Evolutionary conservation across 306 rosid species (phyloP).

Genomic region (Acacia crassicarpa): DNA sequence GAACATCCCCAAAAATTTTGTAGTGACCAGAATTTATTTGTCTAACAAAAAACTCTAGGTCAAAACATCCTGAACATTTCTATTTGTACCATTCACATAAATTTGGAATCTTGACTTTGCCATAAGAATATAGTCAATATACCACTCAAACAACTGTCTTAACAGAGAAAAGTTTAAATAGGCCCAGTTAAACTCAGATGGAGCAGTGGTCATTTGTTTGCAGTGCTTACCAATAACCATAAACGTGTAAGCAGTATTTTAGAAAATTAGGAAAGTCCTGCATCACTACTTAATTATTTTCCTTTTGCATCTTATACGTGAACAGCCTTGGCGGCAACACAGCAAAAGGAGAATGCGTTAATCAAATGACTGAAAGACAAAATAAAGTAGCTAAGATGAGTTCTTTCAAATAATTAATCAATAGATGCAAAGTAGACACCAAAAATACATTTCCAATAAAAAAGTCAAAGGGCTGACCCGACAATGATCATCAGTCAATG

Average conservation of each 20-base stretch:
- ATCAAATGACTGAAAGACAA: neutral
- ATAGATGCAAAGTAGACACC: neutral
- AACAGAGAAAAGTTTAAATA: neutral
- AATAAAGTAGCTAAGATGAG: neutral
- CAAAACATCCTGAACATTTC: neutral
- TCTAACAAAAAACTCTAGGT: neutral
- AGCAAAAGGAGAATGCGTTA: neutral
- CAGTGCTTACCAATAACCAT: neutral
- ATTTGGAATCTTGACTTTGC: neutral
- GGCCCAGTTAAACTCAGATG: neutral
- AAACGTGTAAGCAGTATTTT: neutral
- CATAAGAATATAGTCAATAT: neutral
- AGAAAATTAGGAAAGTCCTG: neutral
- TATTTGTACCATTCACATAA: neutral
- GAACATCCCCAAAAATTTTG: neutral
- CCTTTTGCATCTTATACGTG: neutral
- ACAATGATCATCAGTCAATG: constrained; percentile 89
- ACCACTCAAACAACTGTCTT: neutral
- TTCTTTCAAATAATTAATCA: constrained; percentile 2
- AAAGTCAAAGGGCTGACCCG: constrained; percentile 61
- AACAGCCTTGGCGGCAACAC: constrained; percentile 13
- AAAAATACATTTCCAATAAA: constrained; percentile 26
- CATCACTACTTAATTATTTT: constrained; percentile 10
- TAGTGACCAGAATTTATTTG: neutral
- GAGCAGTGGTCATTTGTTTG: neutral